Percentiles rank a stretch among this genome's conserved stretches.
These are phyloP conservation scores for Ramaria sp. DNA, from an alignment of 768 basidiomycete species.

Conservation along the genomic window DNA sequence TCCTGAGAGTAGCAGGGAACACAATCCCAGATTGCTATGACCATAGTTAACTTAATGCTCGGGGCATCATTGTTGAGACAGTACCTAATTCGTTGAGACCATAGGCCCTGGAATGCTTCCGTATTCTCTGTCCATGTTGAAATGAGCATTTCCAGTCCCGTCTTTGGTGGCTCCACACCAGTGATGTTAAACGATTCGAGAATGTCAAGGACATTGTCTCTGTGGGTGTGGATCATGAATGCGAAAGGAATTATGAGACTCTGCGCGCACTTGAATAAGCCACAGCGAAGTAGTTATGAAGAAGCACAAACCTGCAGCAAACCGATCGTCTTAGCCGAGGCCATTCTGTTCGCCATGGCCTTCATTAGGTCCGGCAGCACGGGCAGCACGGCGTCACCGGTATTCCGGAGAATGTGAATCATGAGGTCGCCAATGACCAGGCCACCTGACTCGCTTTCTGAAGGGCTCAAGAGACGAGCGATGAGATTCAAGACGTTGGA, in stretches of 20 bases:
- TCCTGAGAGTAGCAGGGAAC: constrained; percentile 56
- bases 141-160: constrained; percentile 79
- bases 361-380: constrained; percentile 81
- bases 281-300: constrained; percentile 4
- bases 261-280: constrained; percentile 26
- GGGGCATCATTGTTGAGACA: not conserved
- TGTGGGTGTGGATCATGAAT: constrained; percentile 82
- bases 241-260: constrained; percentile 89
- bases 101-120: constrained; percentile 90
- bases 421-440: constrained; percentile 91
- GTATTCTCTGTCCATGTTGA: constrained; percentile 92
- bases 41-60: not conserved
- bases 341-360: constrained; percentile 75
- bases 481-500: constrained; percentile 66
- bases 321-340: constrained; percentile 77
- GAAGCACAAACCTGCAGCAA: constrained; percentile 64
- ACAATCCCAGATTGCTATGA: constrained; percentile 63
- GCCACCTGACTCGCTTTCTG: constrained; percentile 84
- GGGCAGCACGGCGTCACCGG: constrained; percentile 69
- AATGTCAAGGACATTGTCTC: constrained; percentile 66
- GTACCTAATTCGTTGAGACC: constrained; percentile 72
- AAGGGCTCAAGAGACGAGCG: constrained; percentile 60
- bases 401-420: constrained; percentile 80
- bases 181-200: constrained; percentile 58
- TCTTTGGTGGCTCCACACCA: constrained; percentile 27